Percentiles rank a stretch among this genome's conserved stretches.
Conservation (phyloP, 2,329 filamentous ascomycete genomes). For the Colletotrichum sp. region DNA sequence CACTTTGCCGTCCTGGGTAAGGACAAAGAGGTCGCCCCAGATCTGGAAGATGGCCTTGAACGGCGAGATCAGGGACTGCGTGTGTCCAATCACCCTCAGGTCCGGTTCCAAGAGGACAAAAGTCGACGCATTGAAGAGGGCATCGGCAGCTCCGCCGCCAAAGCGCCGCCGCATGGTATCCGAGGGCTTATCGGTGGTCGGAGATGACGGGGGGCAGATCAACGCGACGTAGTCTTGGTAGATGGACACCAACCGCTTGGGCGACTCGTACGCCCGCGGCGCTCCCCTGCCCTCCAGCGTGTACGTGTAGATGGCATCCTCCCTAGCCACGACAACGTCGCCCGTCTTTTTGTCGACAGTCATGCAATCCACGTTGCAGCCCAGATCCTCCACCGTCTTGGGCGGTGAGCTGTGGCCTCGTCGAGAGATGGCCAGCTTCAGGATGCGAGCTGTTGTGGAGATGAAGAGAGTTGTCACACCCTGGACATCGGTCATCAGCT, state of each 20-base stretch:
- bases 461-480: constrained; percentile 83
- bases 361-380: constrained; percentile 96
- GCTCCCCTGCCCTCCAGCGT: constrained; percentile 83
- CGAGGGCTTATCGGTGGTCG: constrained; percentile 57
- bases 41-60: constrained; percentile 82
- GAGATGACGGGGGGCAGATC: constrained; percentile 73
- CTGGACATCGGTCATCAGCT: constrained; percentile 65
- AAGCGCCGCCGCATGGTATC: constrained; percentile 74
- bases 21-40: constrained; percentile 91
- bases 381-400: constrained; percentile 85
- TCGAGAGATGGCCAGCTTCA: constrained; percentile 86
- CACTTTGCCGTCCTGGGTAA: constrained; percentile 91
- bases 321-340: constrained; percentile 88
- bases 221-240: constrained; percentile 88
- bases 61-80: constrained; percentile 81
- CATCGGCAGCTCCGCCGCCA: constrained; percentile 71
- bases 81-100: constrained; percentile 87
- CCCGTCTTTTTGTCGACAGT: constrained; percentile 79
- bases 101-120: constrained; percentile 94
- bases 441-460: constrained; percentile 85
- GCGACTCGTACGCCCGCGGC: constrained; percentile 88
- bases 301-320: constrained; percentile 97
- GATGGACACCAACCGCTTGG: constrained; percentile 80
- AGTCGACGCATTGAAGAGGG: constrained; percentile 83
- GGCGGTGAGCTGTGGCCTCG: constrained; percentile 89